Base-by-base conservation (phyloP, 2,329 filamentous ascomycete species). In the Epichloe coenophiala region DNA sequence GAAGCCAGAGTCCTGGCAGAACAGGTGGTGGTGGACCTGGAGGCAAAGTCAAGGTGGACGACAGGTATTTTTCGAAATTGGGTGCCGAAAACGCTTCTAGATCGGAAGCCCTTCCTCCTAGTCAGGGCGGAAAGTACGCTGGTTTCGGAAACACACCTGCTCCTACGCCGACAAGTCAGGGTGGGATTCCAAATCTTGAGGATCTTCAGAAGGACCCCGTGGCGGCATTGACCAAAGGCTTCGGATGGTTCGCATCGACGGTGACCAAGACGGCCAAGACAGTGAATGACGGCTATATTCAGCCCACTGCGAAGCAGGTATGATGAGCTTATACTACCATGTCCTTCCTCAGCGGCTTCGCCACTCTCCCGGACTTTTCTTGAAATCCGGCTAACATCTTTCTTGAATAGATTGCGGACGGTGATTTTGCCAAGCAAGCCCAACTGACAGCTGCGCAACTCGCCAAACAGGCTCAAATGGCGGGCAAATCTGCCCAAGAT, bases 151-250 rank as follows among this genome's bases (percentile, higher is more conserved):
- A 84, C 63, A 81, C 83, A 47, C 78, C 85, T 27, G 74, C 73
- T 49, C 73, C 79, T 17, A 65, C 72, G 48, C 67, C 73, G 49
- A 66, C 66, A 36, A 66, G 65, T 41, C 63, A 65, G 47, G 65
- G 70, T 12, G 68, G 64, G 1, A 69, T 86, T 27, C 86, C 86
- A 0, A 81, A 81, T 12, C 71, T 93, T n/a, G 84, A 93, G 50
- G 91, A 97, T 50, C 80, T 97, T 62, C 88, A 95, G 67, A 86
- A 83, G 63, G 93, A 98, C 64, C 90, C 93, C 0, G 74, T 97
- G 55, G 90, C 80, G 1, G 89, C 91, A 15, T 68, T 98, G 59
- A 88, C 83, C 31, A 96, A 95, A 68, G 87, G 91, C 0, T 94
- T 97, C 61, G 91, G 91, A 8, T 97, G 93, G 89, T 88, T 97